Evolutionary conservation across 2,329 filamentous ascomycete species (phyloP), one percentile per base, ranked within the genome.

Genomic region (Fusarium oxysporum): DNA sequence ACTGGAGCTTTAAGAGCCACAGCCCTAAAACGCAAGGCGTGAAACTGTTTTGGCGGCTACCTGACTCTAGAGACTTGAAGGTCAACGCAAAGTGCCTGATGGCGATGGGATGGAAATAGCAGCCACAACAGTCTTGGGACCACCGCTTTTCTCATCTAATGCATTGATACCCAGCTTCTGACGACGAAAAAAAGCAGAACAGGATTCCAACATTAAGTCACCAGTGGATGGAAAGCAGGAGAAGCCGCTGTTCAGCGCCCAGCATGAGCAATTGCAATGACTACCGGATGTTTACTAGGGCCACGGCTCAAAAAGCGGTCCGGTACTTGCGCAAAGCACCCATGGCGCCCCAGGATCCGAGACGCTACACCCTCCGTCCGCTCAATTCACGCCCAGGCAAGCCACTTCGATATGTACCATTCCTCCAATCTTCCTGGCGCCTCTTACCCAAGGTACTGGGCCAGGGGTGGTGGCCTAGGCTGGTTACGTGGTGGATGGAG

Each of bases 391-490:
- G 65, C 75, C 76, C 63, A 62, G 72, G 37, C 74, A 77, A 78
- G 76, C 76, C 76, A 78, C 74, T 62, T 72, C 68, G 62, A 74
- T 68, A 60, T 60, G 45, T 66, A 47, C 30, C 65, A 64, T 62
- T 75, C 73, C 72, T 77, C 73, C 67, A 74, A 77, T 76, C 70
- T 74, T 76, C 68, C 63, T 71, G 58, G 72, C 60, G 51, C 61
- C 75, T 75, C 68, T 70, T 76, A 71, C 77, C 77, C 77, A 78
- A 74, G 54, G 63, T 70, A 66, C 68, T 62, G 76, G 71, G 69
- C 76, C 73, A 74, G 71, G 76, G 73, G 70, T 74, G 71, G 23
- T 54, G 23, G 23, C 33, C 50, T 28, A 54, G 50, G 33, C 35
- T 44, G 56, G 62, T 65, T 71, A 57, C 53, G 65, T 68, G 60